Evolutionary conservation across 2,329 filamentous ascomycete species (phyloP).

Genomic region (Penicillium sumatraense): DNA sequence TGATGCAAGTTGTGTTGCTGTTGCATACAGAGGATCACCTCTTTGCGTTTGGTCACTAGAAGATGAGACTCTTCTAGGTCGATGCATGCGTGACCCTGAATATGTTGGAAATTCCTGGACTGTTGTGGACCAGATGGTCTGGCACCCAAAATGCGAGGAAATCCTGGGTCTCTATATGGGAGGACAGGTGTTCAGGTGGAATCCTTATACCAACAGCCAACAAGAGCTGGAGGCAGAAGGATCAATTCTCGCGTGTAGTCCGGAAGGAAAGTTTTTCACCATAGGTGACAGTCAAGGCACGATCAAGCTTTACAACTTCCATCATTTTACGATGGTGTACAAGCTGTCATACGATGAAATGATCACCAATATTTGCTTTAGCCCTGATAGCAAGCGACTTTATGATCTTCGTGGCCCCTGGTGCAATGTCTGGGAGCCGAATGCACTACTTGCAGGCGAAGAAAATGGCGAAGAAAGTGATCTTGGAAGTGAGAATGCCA

Average conservation of each 20-base stretch:
- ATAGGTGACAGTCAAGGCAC: background rate
- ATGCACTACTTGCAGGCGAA: background rate
- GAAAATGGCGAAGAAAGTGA: conserved; percentile 1
- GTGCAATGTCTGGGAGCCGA: conserved; percentile 46
- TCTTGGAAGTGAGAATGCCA: conserved; percentile 3
- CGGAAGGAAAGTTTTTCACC: background rate
- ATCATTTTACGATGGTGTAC: background rate
- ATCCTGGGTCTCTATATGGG: background rate
- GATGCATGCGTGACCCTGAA: background rate
- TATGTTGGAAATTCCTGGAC: background rate
- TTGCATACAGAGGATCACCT: background rate
- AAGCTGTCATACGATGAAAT: conserved; percentile 25
- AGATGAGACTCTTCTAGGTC: background rate
- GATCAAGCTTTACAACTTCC: background rate
- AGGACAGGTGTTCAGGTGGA: background rate
- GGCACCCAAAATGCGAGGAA: background rate
- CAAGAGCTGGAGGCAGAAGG: background rate
- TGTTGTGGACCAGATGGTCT: background rate
- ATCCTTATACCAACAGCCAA: background rate
- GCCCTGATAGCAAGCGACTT: conserved; percentile 37
- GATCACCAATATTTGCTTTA: conserved; percentile 35
- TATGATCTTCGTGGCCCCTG: conserved; percentile 41
- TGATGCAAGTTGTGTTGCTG: background rate
- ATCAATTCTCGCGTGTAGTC: background rate
- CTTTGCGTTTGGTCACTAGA: background rate